Conservation (phyloP, 371 early-diverging fungal species). For the Circinella umbellata region DNA sequence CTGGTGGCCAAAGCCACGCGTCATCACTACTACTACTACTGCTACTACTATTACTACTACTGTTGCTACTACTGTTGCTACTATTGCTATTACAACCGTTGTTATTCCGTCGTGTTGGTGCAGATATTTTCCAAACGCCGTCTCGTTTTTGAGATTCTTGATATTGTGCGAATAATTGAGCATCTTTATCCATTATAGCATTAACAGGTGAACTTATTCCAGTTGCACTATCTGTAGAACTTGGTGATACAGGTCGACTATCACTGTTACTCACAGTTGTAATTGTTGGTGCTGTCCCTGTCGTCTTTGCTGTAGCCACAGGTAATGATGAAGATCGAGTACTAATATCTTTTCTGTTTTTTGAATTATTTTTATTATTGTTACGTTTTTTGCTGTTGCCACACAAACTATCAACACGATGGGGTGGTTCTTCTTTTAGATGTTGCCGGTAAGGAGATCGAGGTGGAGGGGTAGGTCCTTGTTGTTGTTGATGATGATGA, state of each 20-base stretch:
- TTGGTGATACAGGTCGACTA: constrained; percentile 9
- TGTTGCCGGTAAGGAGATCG: constrained; percentile 30
- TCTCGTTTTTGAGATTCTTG: constrained; percentile 16
- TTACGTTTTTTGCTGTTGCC: not conserved
- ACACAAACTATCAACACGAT: constrained; percentile 8
- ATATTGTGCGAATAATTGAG: constrained; percentile 29
- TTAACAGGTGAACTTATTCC: constrained; percentile 15
- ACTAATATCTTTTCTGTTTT: not conserved
- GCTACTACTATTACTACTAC: constrained; percentile 11
- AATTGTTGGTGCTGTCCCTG: too few species aligned
- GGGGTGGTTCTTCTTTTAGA: not conserved
- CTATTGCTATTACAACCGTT: constrained; percentile 11
- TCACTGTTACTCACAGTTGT: not conserved
- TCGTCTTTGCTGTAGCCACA: not conserved
- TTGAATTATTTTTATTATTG: not conserved
- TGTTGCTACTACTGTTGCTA: constrained; percentile 10
- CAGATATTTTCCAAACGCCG: not conserved
- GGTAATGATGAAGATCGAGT: constrained; percentile 14
- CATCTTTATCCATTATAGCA: constrained; percentile 31
- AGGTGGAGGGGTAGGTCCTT: constrained; percentile 22
- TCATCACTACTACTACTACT: constrained; percentile 1
- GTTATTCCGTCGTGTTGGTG: constrained; percentile 3
- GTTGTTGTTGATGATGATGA: not conserved
- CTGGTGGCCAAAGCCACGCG: constrained; percentile 15
- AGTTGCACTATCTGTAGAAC: not conserved